These are phyloP conservation scores for Eutrema salsugineum DNA, from an alignment of 441 rosid species.

Conservation along the genomic window DNA sequence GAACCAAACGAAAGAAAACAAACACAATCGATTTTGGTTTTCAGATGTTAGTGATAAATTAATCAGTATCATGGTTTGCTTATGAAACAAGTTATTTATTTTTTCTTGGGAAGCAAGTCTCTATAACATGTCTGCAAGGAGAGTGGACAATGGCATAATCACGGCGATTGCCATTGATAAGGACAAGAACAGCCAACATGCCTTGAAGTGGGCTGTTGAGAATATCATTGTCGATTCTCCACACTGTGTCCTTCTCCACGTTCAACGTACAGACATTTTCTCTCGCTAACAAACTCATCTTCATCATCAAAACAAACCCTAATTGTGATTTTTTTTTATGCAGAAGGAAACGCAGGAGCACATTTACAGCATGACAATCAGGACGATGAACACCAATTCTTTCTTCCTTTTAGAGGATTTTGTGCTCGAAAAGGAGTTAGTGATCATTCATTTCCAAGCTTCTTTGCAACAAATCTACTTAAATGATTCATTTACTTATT, in stretches of 20 bases:
- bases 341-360: slow-evolving; percentile 44
- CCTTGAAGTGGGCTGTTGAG: slow-evolving; percentile 71
- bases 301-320: neutral
- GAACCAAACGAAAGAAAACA: slow-evolving; percentile 2
- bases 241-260: slow-evolving; percentile 51
- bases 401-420: slow-evolving; percentile 63
- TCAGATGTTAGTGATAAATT: neutral
- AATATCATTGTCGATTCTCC: slow-evolving; percentile 34
- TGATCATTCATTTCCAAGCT: neutral
- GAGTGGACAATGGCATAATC: neutral
- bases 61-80: neutral
- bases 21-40: slow-evolving; percentile 1
- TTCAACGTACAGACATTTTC: slow-evolving; percentile 38
- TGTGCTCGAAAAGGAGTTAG: slow-evolving; percentile 75
- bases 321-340: neutral
- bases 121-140: slow-evolving; percentile 25
- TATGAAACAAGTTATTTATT: neutral
- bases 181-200: slow-evolving; percentile 69
- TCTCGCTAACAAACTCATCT: neutral
- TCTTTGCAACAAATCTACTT: neutral
- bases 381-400: slow-evolving; percentile 41
- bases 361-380: slow-evolving; percentile 31
- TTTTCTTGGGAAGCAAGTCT: slow-evolving; percentile 24
- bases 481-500: neutral
- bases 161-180: slow-evolving; percentile 61